Evolutionary conservation across 2,329 filamentous ascomycete genomes (phyloP), one percentile per base, ranked within the genome.

Genomic region (Trichoderma cornu-damae): DNA sequence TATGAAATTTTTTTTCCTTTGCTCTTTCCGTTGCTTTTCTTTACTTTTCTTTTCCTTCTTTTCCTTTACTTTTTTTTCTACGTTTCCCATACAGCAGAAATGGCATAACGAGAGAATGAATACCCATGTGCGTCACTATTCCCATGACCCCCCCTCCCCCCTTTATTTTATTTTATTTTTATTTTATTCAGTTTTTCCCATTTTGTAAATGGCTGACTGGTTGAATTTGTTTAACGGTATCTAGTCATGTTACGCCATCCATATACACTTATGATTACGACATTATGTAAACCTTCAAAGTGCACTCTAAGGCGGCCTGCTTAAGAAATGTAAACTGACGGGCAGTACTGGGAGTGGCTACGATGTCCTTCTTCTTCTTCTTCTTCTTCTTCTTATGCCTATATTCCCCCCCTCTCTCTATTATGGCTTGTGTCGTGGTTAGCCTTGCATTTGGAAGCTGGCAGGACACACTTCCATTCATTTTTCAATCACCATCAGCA

Each of bases 391-490:
- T 47, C 18, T 55, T 38, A 22, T 38, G n/a, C 22, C 30, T n/a
- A 14, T n/a, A 18, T 38, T 44, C 28, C 16, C n/a, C 20, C 47
- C n/a, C 20, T 26, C 7, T 50, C 22, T 38, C 28, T 51, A 38
- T 30, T 50, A 28, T 44, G 22, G 28, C 46, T 32, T 14, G 11
- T 46, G 50, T 50, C 38, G 42, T 37, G 43, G 57, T n/a, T 49
- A 38, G 28, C 48, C 24, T 55, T 54, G 44, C 35, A 44, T 50
- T 34, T 55, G 50, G 50, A 56, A 55, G 46, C 43, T 55, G 40
- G 51, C 57, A 40, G 50, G 44, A 55, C 44, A 30, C 48, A 48
- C 40, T 58, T 53, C 40, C 56, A 46, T 44, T 49, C 53, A 57
- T 50, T 55, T 8, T 46, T 58, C 49, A 53, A n/a, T 48, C 49